Base-by-base conservation (phyloP, 2,329 filamentous ascomycete species). In the Alternaria ventricosa region DNA sequence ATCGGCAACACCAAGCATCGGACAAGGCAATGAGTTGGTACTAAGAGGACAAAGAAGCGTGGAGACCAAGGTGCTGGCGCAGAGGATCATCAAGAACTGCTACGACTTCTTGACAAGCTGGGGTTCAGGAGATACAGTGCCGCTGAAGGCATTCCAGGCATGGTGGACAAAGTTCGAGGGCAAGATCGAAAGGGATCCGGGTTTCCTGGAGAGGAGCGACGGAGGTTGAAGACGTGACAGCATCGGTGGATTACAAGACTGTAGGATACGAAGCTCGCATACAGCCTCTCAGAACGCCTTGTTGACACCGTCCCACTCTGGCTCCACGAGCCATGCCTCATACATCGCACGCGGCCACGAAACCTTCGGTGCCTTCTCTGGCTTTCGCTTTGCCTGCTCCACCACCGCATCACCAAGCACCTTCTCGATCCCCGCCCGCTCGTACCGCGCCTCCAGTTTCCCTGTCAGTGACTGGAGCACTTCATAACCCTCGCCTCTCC, bases 151-250 rank as follows among this genome's bases (percentile, higher is more conserved):
- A 6, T 99, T 99, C 79, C 91, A 96, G 82, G 93, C 97, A 62
- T 99, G 96, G 96, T 99, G 96, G 96, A 87, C 86, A 64, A 98
- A 97, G 81, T 99, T 99, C 82, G 95, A 99, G 83, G 88, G 88
- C 65, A 90, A 90, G 76, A 87, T 99, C 43, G 90, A 94, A 72
- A 86, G 88, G 68, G 96, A 99, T 82, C 95, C 96, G 0, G 88
- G 88, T 7, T 99, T 99, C 78, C 83, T 99, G 70, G 94, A 98
- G 81, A 88, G 90, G 73, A 88, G 86, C 60, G 87, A 88, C 68
- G 84, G 84, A 15, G 75, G 72, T 27, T 80, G 70, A 76, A 57
- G 9, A 23, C n/a, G 18, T 28, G 20, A 49, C 20, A 22, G 5
- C 12, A 12, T 11, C 13, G 49, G 20, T 53, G 30, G 30, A 33